Percentiles rank a stretch among this genome's conserved stretches.
Evolutionary conservation across 2,329 filamentous ascomycete genomes (phyloP).

Genomic region (Zasmidium cellare): DNA sequence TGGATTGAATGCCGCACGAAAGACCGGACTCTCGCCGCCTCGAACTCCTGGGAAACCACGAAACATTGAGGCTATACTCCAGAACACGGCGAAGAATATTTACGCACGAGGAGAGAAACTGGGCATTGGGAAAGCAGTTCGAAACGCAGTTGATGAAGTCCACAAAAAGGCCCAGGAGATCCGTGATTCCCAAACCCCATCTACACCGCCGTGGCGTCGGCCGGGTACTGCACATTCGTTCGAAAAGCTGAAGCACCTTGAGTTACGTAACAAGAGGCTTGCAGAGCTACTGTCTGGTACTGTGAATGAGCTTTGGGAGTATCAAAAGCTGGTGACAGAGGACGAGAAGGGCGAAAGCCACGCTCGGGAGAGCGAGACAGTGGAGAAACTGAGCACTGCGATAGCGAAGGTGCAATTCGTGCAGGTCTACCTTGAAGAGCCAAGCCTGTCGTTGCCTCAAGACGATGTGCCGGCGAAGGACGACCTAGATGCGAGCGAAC

Average conservation of each 20-base stretch:
- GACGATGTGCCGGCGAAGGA: constrained; percentile 22
- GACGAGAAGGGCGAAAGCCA: constrained; percentile 35
- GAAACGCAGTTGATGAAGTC: constrained; percentile 79
- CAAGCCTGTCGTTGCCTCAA: constrained; percentile 45
- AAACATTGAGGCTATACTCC: constrained; percentile 69
- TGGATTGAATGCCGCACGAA: constrained; percentile 9
- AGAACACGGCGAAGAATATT: constrained; percentile 74
- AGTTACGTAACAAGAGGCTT: constrained; percentile 66
- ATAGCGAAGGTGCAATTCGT: constrained; percentile 54
- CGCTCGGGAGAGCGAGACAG: constrained; percentile 30
- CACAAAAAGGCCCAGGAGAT: constrained; percentile 71
- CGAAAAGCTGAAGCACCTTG: constrained; percentile 51
- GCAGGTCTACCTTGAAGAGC: constrained; percentile 52
- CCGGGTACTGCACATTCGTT: constrained; percentile 44
- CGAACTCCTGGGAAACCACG: constrained; percentile 36
- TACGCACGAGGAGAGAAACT: constrained; percentile 72
- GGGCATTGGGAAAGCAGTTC: constrained; percentile 76
- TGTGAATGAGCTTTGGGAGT: constrained; percentile 61
- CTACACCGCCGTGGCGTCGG: constrained; percentile 32
- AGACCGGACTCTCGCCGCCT: constrained; percentile 13
- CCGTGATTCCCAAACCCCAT: constrained; percentile 47
- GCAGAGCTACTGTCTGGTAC: constrained; percentile 69
- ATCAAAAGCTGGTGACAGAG: constrained; percentile 51
- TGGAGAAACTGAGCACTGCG: constrained; percentile 47
- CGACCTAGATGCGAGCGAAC: not conserved